Base-by-base conservation (phyloP, 2,329 filamentous ascomycete genomes). In the Gnomoniopsis smithogilvyi region DNA sequence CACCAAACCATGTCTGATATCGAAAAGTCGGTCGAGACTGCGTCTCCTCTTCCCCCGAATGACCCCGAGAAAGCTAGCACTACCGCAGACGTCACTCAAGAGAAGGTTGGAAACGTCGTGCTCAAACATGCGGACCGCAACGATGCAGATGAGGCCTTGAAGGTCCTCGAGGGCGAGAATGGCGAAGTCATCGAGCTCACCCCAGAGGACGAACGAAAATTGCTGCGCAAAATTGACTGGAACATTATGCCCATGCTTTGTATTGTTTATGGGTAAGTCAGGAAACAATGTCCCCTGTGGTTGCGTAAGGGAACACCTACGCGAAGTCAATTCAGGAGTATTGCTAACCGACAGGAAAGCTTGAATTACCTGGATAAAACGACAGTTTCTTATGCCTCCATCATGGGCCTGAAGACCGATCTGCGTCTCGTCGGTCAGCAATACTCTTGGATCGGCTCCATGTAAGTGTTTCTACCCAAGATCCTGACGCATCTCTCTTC, bases 341-440 rank as follows among this genome's bases (percentile, higher is more conserved):
- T n/a, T n/a, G n/a, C n/a, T 38, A 38, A 10, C 34, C 15, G 10
- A 38, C 34, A 10, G 34, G 8, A 8, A 10, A 38, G 80, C 1
- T 73, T 86, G 66, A 83, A 85, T 63, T 86, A 78, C 66, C 71
- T 86, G 7, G 81, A 75, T 60, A 75, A 75, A 67, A 75, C 73
- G 10, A 72, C 70, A 6, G 61, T 75, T 6, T 73, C 78, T 0
- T 82, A 83, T 54, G 80, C 80, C 3, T 80, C 76, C 38, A 68
- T 83, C 21, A 82, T 83, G 79, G 80, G 80, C 1, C 71, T 83
- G 34, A 78, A 76, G 59, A 70, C 67, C 6, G 80, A 82, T 58
- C 68, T 90, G 22, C 78, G 79, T 19, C 77, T 91, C 14, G 76
- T 84, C 17, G 90, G 90, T 17, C 80, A 86, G 53, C 82, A 85